phyloP scores from a whole-genome alignment of 2,329 filamentous ascomycete species.

The Alternaria alternata region DNA sequence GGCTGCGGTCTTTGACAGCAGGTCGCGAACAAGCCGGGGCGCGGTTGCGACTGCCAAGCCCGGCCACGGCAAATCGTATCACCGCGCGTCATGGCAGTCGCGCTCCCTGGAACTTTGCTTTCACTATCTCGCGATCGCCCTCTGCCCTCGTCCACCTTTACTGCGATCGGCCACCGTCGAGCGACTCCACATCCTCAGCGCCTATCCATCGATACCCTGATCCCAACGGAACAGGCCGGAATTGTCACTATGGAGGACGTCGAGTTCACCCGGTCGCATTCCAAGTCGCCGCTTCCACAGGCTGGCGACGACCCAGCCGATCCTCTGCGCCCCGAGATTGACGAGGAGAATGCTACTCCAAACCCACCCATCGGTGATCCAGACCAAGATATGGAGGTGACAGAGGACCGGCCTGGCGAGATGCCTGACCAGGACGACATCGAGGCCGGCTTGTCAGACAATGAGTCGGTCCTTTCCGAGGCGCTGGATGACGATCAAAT shows the following conservation, averaged over 20 bases:
- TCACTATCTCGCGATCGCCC: constrained; percentile 15
- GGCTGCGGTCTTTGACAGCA: constrained; percentile 11
- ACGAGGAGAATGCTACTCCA: constrained; percentile 58
- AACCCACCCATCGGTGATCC: constrained; percentile 55
- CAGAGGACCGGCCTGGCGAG: constrained; percentile 48
- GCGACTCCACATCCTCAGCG: not conserved
- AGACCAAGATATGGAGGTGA: constrained; percentile 56
- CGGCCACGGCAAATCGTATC: constrained; percentile 22
- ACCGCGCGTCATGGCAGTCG: constrained; percentile 35
- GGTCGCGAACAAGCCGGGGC: constrained; percentile 4
- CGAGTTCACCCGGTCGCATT: constrained; percentile 50
- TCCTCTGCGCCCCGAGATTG: constrained; percentile 56
- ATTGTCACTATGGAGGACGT: constrained; percentile 53
- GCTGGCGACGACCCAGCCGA: constrained; percentile 58
- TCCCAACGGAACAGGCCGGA: not conserved
- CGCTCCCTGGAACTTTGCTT: constrained; percentile 24
- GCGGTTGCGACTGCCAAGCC: constrained; percentile 17
- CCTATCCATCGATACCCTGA: not conserved
- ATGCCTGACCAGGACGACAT: constrained; percentile 49
- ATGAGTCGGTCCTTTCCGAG: constrained; percentile 70
- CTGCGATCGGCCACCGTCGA: not conserved
- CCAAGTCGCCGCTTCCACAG: constrained; percentile 54
- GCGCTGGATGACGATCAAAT: constrained; percentile 69
- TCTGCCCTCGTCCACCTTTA: constrained; percentile 10
- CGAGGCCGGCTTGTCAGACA: constrained; percentile 60